Percentiles rank a stretch among this genome's conserved stretches.
These are phyloP conservation scores for Rhizophagus sp. DNA, from an alignment of 192 early-diverging fungal species.

Conservation along the genomic window DNA sequence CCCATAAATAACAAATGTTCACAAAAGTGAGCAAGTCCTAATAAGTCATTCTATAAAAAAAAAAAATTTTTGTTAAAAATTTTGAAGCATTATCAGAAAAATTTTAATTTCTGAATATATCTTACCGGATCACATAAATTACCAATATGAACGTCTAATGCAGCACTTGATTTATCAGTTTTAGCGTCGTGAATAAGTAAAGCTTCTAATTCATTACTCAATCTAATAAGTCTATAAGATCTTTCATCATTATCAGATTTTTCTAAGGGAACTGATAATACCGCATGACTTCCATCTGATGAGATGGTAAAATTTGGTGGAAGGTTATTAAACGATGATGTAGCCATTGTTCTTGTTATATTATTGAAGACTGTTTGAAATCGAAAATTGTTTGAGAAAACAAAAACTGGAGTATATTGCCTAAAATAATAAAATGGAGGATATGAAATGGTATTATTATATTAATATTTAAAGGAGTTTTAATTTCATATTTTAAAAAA, in stretches of 20 bases:
- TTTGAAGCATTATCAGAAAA: background rate
- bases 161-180: constrained; percentile 60
- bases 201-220: constrained; percentile 60
- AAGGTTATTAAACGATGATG: background rate
- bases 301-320: constrained; percentile 31
- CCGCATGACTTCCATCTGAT: constrained; percentile 29
- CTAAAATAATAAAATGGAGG: background rate
- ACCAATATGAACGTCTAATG: constrained; percentile 63
- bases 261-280: constrained; percentile 40
- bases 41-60: constrained; percentile 47
- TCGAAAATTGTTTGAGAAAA: background rate
- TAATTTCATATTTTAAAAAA: no score
- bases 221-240: constrained; percentile 54
- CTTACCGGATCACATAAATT: constrained; percentile 56
- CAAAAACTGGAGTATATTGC: background rate
- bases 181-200: constrained; percentile 56
- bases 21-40: constrained; percentile 69
- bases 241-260: constrained; percentile 60
- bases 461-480: no score
- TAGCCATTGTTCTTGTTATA: background rate
- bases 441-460: background rate
- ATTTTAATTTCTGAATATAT: background rate
- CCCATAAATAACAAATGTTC: constrained; percentile 73
- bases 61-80: no score
- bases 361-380: background rate